A percentile compares a stretch with the other conserved stretches of the same genome.
Conservation (phyloP, 1,284 basidiomycete species). For the Gomphus bonarii region DNA sequence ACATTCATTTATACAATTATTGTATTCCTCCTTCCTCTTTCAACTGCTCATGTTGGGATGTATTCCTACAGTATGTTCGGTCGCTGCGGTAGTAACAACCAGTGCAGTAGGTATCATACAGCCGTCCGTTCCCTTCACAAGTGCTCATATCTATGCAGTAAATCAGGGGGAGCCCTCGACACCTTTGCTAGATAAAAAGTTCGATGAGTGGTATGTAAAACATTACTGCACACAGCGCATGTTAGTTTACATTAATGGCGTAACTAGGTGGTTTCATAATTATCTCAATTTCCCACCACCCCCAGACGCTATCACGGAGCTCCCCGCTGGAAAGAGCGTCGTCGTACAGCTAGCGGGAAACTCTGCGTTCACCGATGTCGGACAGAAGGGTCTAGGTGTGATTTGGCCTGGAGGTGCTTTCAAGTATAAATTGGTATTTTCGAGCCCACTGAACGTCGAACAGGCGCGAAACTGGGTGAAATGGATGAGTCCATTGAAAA, state of each 20-base stretch:
- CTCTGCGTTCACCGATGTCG: conserved; percentile 18
- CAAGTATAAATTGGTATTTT: no score
- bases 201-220: conserved; percentile 60
- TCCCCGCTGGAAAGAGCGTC: conserved; percentile 40
- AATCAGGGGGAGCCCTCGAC: conserved; percentile 26
- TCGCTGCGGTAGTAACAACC: conserved; percentile 9
- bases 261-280: conserved; percentile 30
- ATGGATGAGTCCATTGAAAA: conserved; percentile 6
- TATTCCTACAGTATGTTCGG: conserved; percentile 9
- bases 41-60: background rate
- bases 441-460: background rate
- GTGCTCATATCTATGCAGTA: background rate
- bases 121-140: background rate
- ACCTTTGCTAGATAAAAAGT: conserved; percentile 43
- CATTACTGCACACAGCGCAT: background rate
- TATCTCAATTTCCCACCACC: conserved; percentile 47
- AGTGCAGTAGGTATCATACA: conserved; percentile 3
- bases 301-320: conserved; percentile 41
- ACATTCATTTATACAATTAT: background rate
- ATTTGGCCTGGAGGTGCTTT: conserved; percentile 11
- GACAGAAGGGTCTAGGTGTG: conserved; percentile 7
- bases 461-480: background rate
- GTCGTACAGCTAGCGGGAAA: conserved; percentile 45
- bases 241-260: background rate
- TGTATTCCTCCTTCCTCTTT: background rate